A percentile compares a stretch with the other conserved stretches of the same genome.
Conservation (phyloP, 345 rosid species). For the Euphorbia tirucalli region DNA sequence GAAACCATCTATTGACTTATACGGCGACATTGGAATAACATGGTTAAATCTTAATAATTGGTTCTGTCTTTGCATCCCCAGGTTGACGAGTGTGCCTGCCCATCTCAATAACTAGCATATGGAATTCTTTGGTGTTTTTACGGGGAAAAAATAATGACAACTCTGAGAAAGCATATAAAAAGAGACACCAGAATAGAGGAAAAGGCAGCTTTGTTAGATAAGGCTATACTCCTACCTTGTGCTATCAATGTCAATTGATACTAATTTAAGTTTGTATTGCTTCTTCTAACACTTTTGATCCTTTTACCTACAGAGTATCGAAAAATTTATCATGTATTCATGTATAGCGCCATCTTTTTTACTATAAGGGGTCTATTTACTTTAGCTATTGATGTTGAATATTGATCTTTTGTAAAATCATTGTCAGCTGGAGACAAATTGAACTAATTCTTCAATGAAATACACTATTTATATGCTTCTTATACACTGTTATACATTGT, state of each 20-base stretch:
- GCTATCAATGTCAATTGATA: neutral
- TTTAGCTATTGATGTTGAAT: no score
- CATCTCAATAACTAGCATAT: neutral
- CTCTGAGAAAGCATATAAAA: constrained; percentile 61
- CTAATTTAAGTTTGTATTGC: neutral
- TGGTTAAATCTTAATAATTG: neutral
- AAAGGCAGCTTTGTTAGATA: constrained; percentile 74
- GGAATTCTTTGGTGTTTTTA: neutral
- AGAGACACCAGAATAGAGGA: constrained; percentile 78
- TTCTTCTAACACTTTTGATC: constrained; percentile 1
- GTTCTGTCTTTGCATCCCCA: neutral
- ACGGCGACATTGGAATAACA: neutral
- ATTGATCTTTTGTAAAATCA: no score
- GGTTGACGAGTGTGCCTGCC: neutral
- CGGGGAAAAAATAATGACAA: constrained; percentile 70
- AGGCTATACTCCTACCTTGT: constrained; percentile 55
- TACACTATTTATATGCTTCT: no score
- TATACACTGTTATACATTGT: no score
- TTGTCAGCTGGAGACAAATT: no score
- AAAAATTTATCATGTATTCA: no score
- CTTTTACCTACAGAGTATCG: constrained; percentile 58
- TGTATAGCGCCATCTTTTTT: no score
- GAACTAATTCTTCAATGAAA: no score
- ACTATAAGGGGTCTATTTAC: no score
- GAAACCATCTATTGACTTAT: neutral